Conservation (phyloP, 257 asterid species). For the Verbena officinalis region DNA sequence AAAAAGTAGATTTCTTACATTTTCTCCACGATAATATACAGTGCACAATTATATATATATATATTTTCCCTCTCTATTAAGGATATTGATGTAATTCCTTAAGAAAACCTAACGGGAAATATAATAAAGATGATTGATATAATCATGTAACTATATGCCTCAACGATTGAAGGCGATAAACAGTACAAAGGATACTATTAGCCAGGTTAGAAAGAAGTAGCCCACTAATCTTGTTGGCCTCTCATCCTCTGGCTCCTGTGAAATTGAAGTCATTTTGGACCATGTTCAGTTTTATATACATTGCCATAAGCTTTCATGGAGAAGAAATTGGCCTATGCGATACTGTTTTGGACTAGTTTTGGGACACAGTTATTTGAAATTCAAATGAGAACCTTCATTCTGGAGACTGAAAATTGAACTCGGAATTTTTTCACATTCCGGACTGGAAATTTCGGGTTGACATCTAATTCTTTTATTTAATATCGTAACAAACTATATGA, state of each 20-base stretch:
- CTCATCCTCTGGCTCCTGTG: conserved; percentile 77
- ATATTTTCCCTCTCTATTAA: too few species aligned
- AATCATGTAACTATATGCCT: neutral
- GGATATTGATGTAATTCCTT: too few species aligned
- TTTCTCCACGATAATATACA: neutral
- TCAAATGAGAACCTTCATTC: neutral
- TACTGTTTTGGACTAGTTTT: neutral
- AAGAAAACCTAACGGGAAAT: too few species aligned
- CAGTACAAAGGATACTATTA: conserved; percentile 50
- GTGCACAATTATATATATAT: too few species aligned
- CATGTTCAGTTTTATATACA: neutral
- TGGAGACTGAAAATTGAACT: neutral
- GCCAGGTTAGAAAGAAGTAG: conserved; percentile 56
- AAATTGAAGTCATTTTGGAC: neutral
- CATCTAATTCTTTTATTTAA: too few species aligned
- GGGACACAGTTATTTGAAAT: too few species aligned
- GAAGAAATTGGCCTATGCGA: too few species aligned
- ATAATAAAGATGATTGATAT: neutral
- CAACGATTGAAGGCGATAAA: conserved; percentile 43
- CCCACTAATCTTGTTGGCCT: conserved; percentile 67
- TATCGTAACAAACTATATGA: too few species aligned
- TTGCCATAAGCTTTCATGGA: conserved; percentile 7
- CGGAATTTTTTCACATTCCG: too few species aligned
- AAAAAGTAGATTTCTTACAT: too few species aligned
- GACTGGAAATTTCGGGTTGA: too few species aligned